Percentiles rank a stretch among this genome's conserved stretches.
Conservation (phyloP, 2,329 filamentous ascomycete species). For the Teratosphaeria epicoccoides region DNA sequence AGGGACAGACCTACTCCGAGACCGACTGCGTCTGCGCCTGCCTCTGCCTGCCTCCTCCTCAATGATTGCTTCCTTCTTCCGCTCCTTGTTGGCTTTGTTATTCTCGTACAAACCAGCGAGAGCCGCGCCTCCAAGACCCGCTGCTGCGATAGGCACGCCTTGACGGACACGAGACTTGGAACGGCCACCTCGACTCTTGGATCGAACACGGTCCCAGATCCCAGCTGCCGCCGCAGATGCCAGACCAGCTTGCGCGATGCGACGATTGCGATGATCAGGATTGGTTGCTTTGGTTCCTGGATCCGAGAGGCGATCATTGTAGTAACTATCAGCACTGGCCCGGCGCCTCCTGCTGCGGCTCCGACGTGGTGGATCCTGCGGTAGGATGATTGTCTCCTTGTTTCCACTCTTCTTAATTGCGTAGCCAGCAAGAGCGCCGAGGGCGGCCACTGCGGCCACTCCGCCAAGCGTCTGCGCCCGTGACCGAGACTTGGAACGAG, state of each 20-base stretch:
- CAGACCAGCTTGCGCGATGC: slow-evolving; percentile 51
- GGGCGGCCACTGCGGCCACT: slow-evolving; percentile 49
- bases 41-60: slow-evolving; percentile 25
- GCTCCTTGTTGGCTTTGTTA: slow-evolving; percentile 49
- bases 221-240: slow-evolving; percentile 53
- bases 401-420: slow-evolving; percentile 41
- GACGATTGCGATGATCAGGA: slow-evolving; percentile 45
- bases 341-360: slow-evolving; percentile 37
- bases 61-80: slow-evolving; percentile 34
- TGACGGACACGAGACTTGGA: slow-evolving; percentile 41
- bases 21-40: slow-evolving; percentile 17
- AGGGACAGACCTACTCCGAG: slow-evolving; percentile 34
- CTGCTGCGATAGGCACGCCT: slow-evolving; percentile 50
- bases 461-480: slow-evolving; percentile 45
- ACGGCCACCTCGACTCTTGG: slow-evolving; percentile 43
- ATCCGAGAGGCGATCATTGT: slow-evolving; percentile 8
- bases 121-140: slow-evolving; percentile 51
- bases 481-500: slow-evolving; percentile 33
- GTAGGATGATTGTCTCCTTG: slow-evolving; percentile 34
- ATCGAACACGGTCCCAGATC: slow-evolving; percentile 47
- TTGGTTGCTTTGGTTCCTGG: slow-evolving; percentile 25
- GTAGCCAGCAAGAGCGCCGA: slow-evolving; percentile 48
- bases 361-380: slow-evolving; percentile 27
- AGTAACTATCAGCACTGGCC: slow-evolving; percentile 26
- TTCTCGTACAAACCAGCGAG: slow-evolving; percentile 53